These are phyloP conservation scores for Silene conica DNA, from an alignment of 148 eudicot genomes.

Conservation along the genomic window DNA sequence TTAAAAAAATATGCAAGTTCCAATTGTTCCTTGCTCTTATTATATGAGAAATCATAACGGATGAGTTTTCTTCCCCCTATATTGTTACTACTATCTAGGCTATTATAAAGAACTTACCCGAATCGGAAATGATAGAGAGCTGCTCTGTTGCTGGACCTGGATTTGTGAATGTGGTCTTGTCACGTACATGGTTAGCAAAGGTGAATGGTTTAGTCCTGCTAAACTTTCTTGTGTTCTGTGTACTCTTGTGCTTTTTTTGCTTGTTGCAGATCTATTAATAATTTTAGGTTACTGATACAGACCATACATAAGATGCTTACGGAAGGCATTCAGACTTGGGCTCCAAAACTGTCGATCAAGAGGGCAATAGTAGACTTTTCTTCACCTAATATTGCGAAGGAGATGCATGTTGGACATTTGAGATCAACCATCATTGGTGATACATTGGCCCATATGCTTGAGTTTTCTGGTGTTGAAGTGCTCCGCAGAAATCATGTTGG, in stretches of 20 bases:
- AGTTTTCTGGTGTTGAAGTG: slow-evolving; percentile 78
- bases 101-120: slow-evolving; percentile 68
- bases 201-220: slow-evolving; percentile 24
- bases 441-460: slow-evolving; percentile 78
- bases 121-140: slow-evolving; percentile 70
- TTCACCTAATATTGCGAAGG: slow-evolving; percentile 96
- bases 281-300: slow-evolving; percentile 32
- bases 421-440: slow-evolving; percentile 93
- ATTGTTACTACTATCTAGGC: slow-evolving; percentile 42
- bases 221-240: background rate
- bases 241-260: background rate
- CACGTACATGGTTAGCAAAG: slow-evolving; percentile 84
- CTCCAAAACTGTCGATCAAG: slow-evolving; percentile 59
- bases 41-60: background rate
- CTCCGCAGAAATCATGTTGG: slow-evolving; percentile 92
- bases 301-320: slow-evolving; percentile 67
- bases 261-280: background rate
- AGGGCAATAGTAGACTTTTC: slow-evolving; percentile 89
- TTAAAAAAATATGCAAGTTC: background rate
- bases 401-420: slow-evolving; percentile 94
- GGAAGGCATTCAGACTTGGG: slow-evolving; percentile 82
- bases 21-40: background rate
- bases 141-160: slow-evolving; percentile 91
- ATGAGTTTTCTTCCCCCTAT: background rate
- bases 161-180: slow-evolving; percentile 72